phyloP scores from a whole-genome alignment of 1,284 basidiomycete species.

The Ganoderma leucocontextum region DNA sequence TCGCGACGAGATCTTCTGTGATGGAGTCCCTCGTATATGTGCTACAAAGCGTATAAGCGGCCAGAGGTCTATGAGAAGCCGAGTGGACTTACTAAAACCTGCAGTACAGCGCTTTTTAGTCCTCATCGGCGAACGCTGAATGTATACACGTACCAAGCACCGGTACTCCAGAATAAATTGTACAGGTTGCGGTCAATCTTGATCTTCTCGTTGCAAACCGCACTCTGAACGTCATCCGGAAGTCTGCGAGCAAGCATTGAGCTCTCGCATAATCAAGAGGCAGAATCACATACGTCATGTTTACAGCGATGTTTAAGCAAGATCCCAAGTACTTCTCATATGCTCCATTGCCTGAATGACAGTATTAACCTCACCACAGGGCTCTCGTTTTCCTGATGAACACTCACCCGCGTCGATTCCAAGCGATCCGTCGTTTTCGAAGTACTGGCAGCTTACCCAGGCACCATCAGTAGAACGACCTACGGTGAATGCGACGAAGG shows the following conservation, averaged over 20 bases:
- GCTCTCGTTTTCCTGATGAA: too few species aligned
- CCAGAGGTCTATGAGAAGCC: neutral
- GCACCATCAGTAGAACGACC: neutral
- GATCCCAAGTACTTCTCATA: slow-evolving; percentile 15
- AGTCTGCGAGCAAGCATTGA: slow-evolving; percentile 14
- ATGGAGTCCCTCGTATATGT: slow-evolving; percentile 25
- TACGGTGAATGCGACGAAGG: neutral
- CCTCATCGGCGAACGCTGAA: too few species aligned
- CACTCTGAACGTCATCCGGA: slow-evolving; percentile 28
- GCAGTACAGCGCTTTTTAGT: neutral
- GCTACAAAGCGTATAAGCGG: slow-evolving; percentile 4
- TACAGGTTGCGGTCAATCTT: slow-evolving; percentile 32
- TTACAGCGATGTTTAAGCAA: slow-evolving; percentile 9
- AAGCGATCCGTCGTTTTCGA: neutral
- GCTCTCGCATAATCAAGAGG: neutral
- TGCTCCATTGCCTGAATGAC: slow-evolving; percentile 17
- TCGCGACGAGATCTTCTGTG: slow-evolving; percentile 24
- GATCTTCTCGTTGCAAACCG: slow-evolving; percentile 33
- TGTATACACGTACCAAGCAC: slow-evolving; percentile 24
- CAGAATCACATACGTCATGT: slow-evolving; percentile 25
- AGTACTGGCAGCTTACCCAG: slow-evolving; percentile 29
- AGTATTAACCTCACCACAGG: neutral
- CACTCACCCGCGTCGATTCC: slow-evolving; percentile 30
- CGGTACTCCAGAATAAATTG: slow-evolving; percentile 26
- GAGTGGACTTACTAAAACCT: slow-evolving; percentile 33